These are phyloP conservation scores for Trichomonas gallinae DNA, from an alignment of 208 protist genomes.

Conservation along the genomic window DNA sequence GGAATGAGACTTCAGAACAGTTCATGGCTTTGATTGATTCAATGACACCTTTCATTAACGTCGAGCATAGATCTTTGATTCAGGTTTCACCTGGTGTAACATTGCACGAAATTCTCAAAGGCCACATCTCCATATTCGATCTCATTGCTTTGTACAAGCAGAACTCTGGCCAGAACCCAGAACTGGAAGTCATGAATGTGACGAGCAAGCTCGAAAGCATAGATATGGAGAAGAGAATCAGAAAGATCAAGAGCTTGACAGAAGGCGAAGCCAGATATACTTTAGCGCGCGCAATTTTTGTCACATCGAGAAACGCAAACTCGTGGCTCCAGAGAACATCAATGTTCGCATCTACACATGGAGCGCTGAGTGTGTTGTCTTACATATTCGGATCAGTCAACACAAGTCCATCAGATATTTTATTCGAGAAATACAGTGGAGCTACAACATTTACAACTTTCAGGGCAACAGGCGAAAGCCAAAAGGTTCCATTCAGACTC, in stretches of 20 bases:
- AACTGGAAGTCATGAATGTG: background rate
- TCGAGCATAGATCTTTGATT: background rate
- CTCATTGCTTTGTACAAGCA: background rate
- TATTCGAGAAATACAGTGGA: background rate
- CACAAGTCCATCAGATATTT: background rate
- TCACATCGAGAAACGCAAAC: background rate
- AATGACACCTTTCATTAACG: background rate
- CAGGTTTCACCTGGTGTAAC: background rate
- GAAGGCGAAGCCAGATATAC: no score
- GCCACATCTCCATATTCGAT: background rate
- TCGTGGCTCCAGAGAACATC: background rate
- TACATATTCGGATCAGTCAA: background rate
- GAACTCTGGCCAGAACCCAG: background rate
- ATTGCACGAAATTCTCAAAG: background rate
- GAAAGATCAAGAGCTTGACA: background rate
- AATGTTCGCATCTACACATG: background rate
- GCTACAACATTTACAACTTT: background rate
- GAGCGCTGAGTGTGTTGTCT: background rate
- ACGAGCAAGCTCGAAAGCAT: background rate
- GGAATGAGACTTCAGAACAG: background rate
- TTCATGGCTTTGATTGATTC: background rate
- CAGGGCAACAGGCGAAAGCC: background rate
- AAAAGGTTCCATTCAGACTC: background rate
- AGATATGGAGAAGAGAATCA: background rate
- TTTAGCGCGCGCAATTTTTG: background rate